Evolutionary conservation across 73 alveolate genomes (phyloP).

Genomic region (Paramecium pentaurelia): DNA sequence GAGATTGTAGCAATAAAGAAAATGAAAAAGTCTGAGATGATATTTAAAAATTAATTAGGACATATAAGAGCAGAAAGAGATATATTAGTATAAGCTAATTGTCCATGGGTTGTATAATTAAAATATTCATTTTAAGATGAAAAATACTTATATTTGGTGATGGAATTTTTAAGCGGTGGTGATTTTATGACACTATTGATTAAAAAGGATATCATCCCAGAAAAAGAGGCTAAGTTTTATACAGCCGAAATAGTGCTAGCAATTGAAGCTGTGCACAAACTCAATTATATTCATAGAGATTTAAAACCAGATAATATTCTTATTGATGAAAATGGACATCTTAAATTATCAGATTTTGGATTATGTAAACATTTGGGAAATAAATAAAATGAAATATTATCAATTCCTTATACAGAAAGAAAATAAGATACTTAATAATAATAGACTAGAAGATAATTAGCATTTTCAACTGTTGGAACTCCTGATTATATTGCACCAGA

Average conservation of each 20-base stretch:
- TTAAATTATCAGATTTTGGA: constrained; percentile 55
- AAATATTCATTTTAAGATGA: constrained; percentile 73
- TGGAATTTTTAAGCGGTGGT: constrained; percentile 84
- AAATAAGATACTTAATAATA: neutral
- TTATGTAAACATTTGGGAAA: constrained; percentile 51
- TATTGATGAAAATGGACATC: constrained; percentile 45
- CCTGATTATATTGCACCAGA: constrained; percentile 99
- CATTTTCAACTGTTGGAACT: constrained; percentile 96
- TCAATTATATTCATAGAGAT: constrained; percentile 53
- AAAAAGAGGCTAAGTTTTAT: constrained; percentile 51
- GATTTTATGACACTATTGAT: constrained; percentile 76
- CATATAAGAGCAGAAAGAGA: constrained; percentile 78
- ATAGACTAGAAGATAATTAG: constrained; percentile 72
- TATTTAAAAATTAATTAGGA: constrained; percentile 71
- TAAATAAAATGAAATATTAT: neutral
- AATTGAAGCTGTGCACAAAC: constrained; percentile 49
- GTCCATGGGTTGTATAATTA: constrained; percentile 58
- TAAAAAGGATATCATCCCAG: constrained; percentile 55
- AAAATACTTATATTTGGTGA: constrained; percentile 70
- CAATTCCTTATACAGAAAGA: neutral
- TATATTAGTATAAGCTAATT: constrained; percentile 62
- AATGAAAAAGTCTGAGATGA: constrained; percentile 75
- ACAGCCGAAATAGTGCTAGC: constrained; percentile 54
- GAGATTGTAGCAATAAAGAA: constrained; percentile 74
- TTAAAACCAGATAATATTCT: constrained; percentile 55